Percentiles rank a stretch among this genome's conserved stretches.
Evolutionary conservation across 345 rosid genomes (phyloP).

Genomic region (Mercurialis annua): DNA sequence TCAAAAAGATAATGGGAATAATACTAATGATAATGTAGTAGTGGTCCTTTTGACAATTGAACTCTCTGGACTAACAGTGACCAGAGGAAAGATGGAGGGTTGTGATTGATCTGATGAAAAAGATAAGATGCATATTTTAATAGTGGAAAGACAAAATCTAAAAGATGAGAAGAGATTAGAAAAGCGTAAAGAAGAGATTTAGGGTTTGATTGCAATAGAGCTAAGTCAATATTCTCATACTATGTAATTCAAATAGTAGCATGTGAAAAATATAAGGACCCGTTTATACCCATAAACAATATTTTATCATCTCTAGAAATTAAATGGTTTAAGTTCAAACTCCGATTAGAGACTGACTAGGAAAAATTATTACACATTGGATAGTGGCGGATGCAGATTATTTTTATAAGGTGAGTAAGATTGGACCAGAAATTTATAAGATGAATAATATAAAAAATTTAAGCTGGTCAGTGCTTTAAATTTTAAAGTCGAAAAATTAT

Average conservation of each 20-base stretch:
- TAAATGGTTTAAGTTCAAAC: too few species aligned
- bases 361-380: too few species aligned
- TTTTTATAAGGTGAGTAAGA: too few species aligned
- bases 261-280: slow-evolving; percentile 31
- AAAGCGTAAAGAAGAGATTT: not conserved
- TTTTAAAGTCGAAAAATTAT: too few species aligned
- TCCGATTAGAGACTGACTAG: too few species aligned
- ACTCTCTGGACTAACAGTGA: slow-evolving; percentile 1
- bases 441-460: too few species aligned
- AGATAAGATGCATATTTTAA: not conserved
- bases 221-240: slow-evolving; percentile 66
- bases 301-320: too few species aligned
- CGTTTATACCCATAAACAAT: too few species aligned
- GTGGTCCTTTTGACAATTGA: not conserved
- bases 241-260: slow-evolving; percentile 24
- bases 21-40: not conserved
- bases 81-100: slow-evolving; percentile 9
- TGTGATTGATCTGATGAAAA: not conserved
- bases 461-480: too few species aligned
- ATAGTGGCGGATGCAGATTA: too few species aligned
- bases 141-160: not conserved
- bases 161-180: not conserved
- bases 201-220: not conserved
- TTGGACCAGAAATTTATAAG: too few species aligned
- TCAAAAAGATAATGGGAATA: not conserved